phyloP scores from a whole-genome alignment of 192 early-diverging fungal species.

The Entomortierella chlamydospora region DNA sequence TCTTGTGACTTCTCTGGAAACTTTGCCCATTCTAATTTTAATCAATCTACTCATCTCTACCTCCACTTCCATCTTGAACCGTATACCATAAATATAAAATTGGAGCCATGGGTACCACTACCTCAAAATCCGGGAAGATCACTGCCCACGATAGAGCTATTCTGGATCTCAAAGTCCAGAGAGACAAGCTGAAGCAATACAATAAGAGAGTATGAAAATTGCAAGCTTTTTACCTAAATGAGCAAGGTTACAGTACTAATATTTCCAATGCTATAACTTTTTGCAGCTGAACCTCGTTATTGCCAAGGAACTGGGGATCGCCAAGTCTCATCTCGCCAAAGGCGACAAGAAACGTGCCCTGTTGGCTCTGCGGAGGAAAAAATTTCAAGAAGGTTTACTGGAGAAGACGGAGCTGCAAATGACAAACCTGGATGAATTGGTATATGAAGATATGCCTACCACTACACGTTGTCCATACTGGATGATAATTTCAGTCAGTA shows the following conservation, averaged over 20 bases:
- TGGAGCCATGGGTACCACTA: neutral
- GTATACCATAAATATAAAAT: too few species aligned
- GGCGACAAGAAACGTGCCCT: constrained; percentile 87
- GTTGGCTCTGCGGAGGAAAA: constrained; percentile 94
- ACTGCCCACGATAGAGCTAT: constrained; percentile 94
- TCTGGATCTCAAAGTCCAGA: constrained; percentile 94
- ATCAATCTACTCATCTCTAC: too few species aligned
- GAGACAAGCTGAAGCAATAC: constrained; percentile 94
- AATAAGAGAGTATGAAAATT: constrained; percentile 79
- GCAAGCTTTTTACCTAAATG: too few species aligned
- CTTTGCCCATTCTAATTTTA: too few species aligned
- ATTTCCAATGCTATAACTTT: neutral
- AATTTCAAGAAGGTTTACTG: constrained; percentile 93
- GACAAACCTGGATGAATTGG: constrained; percentile 90
- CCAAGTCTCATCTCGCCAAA: constrained; percentile 77
- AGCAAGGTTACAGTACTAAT: too few species aligned
- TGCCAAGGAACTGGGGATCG: constrained; percentile 84
- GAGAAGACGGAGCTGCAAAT: constrained; percentile 89
- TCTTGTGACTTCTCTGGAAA: too few species aligned
- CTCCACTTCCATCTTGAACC: too few species aligned
- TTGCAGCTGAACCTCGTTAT: constrained; percentile 80
- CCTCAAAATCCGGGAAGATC: constrained; percentile 64
- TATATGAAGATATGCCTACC: constrained; percentile 32
- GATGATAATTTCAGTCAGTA: too few species aligned
- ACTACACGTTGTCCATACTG: too few species aligned